phyloP scores from a whole-genome alignment of 805 yeast genomes.

The Spathaspora passalidarum region DNA sequence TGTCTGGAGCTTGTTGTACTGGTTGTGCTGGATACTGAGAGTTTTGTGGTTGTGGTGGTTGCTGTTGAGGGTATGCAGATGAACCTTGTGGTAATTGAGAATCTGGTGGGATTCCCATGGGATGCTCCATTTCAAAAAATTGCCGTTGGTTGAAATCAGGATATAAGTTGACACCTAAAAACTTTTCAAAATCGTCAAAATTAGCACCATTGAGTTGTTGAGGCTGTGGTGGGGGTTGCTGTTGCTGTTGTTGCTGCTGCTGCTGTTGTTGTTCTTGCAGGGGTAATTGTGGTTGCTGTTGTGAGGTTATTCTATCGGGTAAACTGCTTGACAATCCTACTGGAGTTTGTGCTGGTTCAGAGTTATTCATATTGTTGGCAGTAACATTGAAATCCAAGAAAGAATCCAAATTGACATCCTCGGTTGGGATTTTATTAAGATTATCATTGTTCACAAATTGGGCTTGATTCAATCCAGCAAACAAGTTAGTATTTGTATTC shows the following conservation, averaged over 20 bases:
- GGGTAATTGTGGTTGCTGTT: background rate
- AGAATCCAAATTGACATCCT: constrained; percentile 15
- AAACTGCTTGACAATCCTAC: constrained; percentile 4
- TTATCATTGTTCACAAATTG: background rate
- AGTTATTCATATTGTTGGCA: background rate
- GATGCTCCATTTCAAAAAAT: background rate
- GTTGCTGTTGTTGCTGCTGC: background rate
- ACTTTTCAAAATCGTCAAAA: constrained; percentile 38
- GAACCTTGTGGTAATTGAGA: background rate
- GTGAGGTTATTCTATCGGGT: background rate
- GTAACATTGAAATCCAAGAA: constrained; percentile 14
- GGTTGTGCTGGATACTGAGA: background rate
- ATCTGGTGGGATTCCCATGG: background rate
- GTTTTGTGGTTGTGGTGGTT: constrained; percentile 1
- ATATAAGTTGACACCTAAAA: constrained; percentile 38
- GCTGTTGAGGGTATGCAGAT: background rate
- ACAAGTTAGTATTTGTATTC: constrained; percentile 23
- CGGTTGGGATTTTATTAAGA: constrained; percentile 9
- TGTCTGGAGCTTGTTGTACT: background rate
- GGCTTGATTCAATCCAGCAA: constrained; percentile 14
- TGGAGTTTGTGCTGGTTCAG: constrained; percentile 1
- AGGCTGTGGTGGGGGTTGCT: background rate
- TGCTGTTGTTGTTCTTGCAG: background rate
- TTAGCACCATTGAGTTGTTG: constrained; percentile 4
- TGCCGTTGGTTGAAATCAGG: constrained; percentile 9